Evolutionary conservation across 1,284 basidiomycete genomes (phyloP).

Genomic region (Leccinum solheimii): DNA sequence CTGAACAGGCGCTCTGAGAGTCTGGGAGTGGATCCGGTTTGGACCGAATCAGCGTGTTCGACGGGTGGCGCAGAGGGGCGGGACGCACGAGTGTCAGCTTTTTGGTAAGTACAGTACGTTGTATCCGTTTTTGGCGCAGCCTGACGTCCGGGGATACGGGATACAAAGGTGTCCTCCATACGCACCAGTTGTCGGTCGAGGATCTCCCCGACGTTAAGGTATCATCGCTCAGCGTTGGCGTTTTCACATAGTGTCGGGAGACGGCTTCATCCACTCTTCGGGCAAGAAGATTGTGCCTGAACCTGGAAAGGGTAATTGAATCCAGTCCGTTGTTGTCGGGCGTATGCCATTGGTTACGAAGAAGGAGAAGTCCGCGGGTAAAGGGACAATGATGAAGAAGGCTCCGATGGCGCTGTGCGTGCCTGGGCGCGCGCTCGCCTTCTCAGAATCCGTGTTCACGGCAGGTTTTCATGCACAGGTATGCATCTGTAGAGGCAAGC

Average conservation of each 20-base stretch:
- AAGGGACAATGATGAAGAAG: slow-evolving; percentile 32
- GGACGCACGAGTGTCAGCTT: slow-evolving; percentile 19
- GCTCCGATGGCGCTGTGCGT: slow-evolving; percentile 22
- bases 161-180: slow-evolving; percentile 6
- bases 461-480: neutral
- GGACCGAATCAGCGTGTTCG: slow-evolving; percentile 19
- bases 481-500: slow-evolving; percentile 18
- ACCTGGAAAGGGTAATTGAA: slow-evolving; percentile 18
- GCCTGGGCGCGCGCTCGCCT: neutral
- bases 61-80: slow-evolving; percentile 27
- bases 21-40: slow-evolving; percentile 30
- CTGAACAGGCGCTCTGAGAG: slow-evolving; percentile 7
- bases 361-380: slow-evolving; percentile 29
- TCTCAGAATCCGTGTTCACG: neutral
- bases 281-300: slow-evolving; percentile 20
- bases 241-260: too few relatives aligned
- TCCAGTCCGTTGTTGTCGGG: slow-evolving; percentile 11
- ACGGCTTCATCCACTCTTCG: slow-evolving; percentile 16
- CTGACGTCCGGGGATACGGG: too few relatives aligned
- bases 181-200: slow-evolving; percentile 27
- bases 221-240: slow-evolving; percentile 22
- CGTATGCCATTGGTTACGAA: slow-evolving; percentile 16
- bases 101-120: slow-evolving; percentile 19
- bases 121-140: too few relatives aligned
- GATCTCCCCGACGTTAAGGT: slow-evolving; percentile 36